phyloP scores from a whole-genome alignment of 2,329 filamentous ascomycete species.

The Grosmannia penicillata region DNA sequence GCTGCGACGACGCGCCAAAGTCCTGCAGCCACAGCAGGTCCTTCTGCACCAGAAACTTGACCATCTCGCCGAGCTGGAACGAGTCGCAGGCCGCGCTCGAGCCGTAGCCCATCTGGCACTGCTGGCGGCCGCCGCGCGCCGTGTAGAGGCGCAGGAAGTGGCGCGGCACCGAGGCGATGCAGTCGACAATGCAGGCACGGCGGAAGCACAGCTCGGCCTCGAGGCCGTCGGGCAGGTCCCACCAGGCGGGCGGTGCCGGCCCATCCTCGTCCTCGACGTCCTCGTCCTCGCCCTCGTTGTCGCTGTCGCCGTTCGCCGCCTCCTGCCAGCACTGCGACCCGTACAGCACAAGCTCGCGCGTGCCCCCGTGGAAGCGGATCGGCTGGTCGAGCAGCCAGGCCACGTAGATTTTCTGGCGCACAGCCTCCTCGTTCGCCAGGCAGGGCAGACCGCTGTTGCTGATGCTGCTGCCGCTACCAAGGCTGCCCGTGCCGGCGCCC shows the following conservation, averaged over 20 bases:
- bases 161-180: conserved; percentile 51
- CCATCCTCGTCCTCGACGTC: conserved; percentile 16
- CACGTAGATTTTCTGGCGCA: conserved; percentile 56
- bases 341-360: conserved; percentile 49
- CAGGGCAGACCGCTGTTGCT: conserved; percentile 22
- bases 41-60: conserved; percentile 52
- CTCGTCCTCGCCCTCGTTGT: conserved; percentile 17
- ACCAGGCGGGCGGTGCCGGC: conserved; percentile 41
- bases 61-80: conserved; percentile 65
- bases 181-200: conserved; percentile 51
- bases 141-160: conserved; percentile 56
- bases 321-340: conserved; percentile 46
- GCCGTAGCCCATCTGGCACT: conserved; percentile 64
- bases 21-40: conserved; percentile 45
- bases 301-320: conserved; percentile 13
- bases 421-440: conserved; percentile 36
- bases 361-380: conserved; percentile 43
- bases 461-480: conserved; percentile 8
- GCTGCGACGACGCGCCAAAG: conserved; percentile 32
- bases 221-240: conserved; percentile 53
- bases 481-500: conserved; percentile 11
- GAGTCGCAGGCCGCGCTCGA: conserved; percentile 58
- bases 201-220: conserved; percentile 53
- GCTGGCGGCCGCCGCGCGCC: conserved; percentile 39
- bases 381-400: conserved; percentile 50